These are phyloP conservation scores for Aspergillus carlsbadensis DNA, from an alignment of 495 filamentous ascomycete genomes.

Conservation along the genomic window DNA sequence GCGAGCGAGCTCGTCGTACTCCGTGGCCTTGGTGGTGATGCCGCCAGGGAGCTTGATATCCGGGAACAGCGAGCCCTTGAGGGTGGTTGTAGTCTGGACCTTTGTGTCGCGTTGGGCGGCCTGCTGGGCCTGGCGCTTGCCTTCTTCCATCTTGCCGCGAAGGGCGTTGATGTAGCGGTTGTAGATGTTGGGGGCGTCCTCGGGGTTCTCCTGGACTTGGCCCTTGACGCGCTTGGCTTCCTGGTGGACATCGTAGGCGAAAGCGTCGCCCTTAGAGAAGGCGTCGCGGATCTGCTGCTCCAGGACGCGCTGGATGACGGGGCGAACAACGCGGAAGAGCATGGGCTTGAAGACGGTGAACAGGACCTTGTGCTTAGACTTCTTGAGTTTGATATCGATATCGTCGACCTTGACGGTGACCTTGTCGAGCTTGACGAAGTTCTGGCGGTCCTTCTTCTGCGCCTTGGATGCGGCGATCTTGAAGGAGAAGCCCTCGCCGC, in stretches of 20 bases:
- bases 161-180: conserved; percentile 74
- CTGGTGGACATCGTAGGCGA: conserved; percentile 71
- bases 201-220: conserved; percentile 67
- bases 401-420: conserved; percentile 81
- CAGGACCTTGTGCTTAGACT: conserved; percentile 91
- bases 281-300: conserved; percentile 85
- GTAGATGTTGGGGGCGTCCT: conserved; percentile 82
- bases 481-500: conserved; percentile 86
- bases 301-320: conserved; percentile 78
- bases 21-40: conserved; percentile 90
- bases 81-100: conserved; percentile 72
- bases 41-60: conserved; percentile 85
- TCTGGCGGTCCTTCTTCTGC: conserved; percentile 69
- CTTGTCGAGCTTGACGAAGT: conserved; percentile 93
- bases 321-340: conserved; percentile 78
- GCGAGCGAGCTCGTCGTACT: conserved; percentile 82
- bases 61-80: conserved; percentile 88
- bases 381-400: conserved; percentile 84
- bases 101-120: conserved; percentile 66
- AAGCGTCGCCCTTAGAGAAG: conserved; percentile 66
- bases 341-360: conserved; percentile 88
- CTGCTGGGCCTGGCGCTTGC: conserved; percentile 68
- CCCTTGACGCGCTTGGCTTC: conserved; percentile 75
- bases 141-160: conserved; percentile 69
- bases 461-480: conserved; percentile 85